A percentile compares a stretch with the other conserved stretches of the same genome.
Conservation (phyloP, 2,329 filamentous ascomycete genomes). For the Pezicula carpinea region DNA sequence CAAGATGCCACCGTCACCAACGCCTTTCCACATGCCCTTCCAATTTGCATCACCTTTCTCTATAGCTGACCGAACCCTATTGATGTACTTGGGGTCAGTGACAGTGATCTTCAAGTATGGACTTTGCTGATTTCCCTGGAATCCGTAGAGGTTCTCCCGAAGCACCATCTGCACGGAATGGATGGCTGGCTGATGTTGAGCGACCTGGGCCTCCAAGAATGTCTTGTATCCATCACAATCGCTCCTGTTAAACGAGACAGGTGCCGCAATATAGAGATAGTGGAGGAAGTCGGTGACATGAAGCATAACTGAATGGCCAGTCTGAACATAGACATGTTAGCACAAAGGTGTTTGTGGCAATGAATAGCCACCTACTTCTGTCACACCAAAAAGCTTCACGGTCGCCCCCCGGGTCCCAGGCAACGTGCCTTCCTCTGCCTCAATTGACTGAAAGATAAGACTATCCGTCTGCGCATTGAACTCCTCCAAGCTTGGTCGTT, state of each 20-base stretch:
- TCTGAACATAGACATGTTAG: slow-evolving; percentile 29
- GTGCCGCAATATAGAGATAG: slow-evolving; percentile 91
- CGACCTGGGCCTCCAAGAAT: slow-evolving; percentile 75
- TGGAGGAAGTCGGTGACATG: slow-evolving; percentile 96
- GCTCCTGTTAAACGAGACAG: slow-evolving; percentile 69
- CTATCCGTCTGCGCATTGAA: slow-evolving; percentile 62
- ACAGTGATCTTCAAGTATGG: slow-evolving; percentile 93
- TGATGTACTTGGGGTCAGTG: slow-evolving; percentile 81
- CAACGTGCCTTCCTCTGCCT: slow-evolving; percentile 83
- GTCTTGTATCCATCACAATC: slow-evolving; percentile 76
- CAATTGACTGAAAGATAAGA: slow-evolving; percentile 93
- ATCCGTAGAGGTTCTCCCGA: slow-evolving; percentile 88
- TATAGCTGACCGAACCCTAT: slow-evolving; percentile 68
- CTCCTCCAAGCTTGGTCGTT: slow-evolving; percentile 54
- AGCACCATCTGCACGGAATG: slow-evolving; percentile 77
- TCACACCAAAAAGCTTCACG: slow-evolving; percentile 92
- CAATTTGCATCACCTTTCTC: slow-evolving; percentile 78
- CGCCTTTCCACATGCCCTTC: slow-evolving; percentile 79
- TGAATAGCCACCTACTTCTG: slow-evolving; percentile 49
- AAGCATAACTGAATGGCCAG: slow-evolving; percentile 85
- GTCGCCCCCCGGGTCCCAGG: slow-evolving; percentile 66
- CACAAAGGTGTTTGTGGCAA: background rate
- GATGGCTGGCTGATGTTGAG: slow-evolving; percentile 69
- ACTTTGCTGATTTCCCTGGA: slow-evolving; percentile 86
- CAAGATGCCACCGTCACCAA: slow-evolving; percentile 64